Conservation (phyloP, 2,329 filamentous ascomycete species). For the Rhytidhysteron rufulum region DNA sequence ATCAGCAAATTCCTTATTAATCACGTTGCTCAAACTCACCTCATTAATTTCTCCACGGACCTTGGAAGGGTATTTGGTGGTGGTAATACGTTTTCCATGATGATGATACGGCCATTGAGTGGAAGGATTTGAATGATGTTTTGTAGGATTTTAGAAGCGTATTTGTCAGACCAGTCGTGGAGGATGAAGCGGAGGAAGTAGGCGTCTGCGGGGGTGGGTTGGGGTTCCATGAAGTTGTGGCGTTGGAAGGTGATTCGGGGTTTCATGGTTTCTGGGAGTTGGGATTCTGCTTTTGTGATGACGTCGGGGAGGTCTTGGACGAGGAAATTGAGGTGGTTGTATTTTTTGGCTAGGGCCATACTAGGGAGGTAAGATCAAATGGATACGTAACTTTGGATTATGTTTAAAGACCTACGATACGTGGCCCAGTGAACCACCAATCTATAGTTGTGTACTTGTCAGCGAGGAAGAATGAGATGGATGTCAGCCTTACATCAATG, state of each 20-base stretch:
- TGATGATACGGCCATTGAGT: not conserved
- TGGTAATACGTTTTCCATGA: not conserved
- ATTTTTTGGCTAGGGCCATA: not conserved
- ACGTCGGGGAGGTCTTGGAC: constrained; percentile 15
- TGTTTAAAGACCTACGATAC: not conserved
- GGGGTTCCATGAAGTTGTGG: constrained; percentile 24
- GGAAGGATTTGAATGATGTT: constrained; percentile 2
- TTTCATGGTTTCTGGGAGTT: constrained; percentile 4
- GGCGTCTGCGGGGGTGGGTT: constrained; percentile 17
- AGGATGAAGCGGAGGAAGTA: constrained; percentile 29
- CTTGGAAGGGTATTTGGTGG: not conserved
- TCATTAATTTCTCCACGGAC: not conserved
- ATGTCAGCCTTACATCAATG: not conserved
- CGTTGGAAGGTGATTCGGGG: constrained; percentile 10
- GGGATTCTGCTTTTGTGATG: constrained; percentile 7
- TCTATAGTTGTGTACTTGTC: not conserved
- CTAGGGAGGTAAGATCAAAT: not conserved
- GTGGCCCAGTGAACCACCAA: not conserved
- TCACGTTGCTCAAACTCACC: not conserved
- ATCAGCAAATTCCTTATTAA: not conserved
- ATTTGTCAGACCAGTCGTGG: constrained; percentile 32
- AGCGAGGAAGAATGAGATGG: not conserved
- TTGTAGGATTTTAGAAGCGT: constrained; percentile 21
- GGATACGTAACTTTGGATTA: no score
- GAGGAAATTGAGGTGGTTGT: constrained; percentile 10